Evolutionary conservation across 306 rosid genomes (phyloP).

Genomic region (Astragalus glycyphyllos): DNA sequence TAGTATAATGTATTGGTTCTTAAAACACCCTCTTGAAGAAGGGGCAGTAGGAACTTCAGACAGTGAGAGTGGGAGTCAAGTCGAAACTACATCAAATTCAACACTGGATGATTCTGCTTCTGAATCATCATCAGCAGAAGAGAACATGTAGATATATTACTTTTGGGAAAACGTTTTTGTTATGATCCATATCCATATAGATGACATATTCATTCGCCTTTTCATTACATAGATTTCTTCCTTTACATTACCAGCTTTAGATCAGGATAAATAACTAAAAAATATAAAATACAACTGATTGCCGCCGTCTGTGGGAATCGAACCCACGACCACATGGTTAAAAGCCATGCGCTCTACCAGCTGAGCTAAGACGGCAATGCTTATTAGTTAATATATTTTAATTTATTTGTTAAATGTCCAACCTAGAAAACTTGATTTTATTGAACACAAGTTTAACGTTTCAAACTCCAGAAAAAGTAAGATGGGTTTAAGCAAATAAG

Average conservation of each 20-base stretch:
- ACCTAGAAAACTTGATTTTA: too few species aligned
- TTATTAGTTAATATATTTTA: too few species aligned
- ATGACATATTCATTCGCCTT: too few species aligned
- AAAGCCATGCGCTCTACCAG: constrained; percentile 31
- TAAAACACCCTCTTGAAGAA: constrained; percentile 77
- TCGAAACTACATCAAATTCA: constrained; percentile 76
- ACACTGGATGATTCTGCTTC: constrained; percentile 91
- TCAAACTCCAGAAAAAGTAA: too few species aligned
- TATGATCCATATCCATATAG: neutral
- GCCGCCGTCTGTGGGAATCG: constrained; percentile 12
- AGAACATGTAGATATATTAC: constrained; percentile 54
- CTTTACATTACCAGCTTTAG: neutral
- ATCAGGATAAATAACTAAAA: too few species aligned
- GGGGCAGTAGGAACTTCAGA: constrained; percentile 65
- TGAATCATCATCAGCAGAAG: constrained; percentile 82
- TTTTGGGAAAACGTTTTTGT: neutral
- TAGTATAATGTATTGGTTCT: constrained; percentile 91
- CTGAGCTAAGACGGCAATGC: constrained; percentile 14
- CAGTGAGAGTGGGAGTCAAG: constrained; percentile 76
- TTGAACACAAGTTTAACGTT: too few species aligned
- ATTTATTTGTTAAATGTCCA: too few species aligned
- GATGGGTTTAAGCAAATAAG: too few species aligned
- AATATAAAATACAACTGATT: too few species aligned
- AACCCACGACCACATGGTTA: constrained; percentile 30
- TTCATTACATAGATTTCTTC: neutral